These are phyloP conservation scores for Tricharina praecox DNA, from an alignment of 495 filamentous ascomycete species.

Conservation along the genomic window DNA sequence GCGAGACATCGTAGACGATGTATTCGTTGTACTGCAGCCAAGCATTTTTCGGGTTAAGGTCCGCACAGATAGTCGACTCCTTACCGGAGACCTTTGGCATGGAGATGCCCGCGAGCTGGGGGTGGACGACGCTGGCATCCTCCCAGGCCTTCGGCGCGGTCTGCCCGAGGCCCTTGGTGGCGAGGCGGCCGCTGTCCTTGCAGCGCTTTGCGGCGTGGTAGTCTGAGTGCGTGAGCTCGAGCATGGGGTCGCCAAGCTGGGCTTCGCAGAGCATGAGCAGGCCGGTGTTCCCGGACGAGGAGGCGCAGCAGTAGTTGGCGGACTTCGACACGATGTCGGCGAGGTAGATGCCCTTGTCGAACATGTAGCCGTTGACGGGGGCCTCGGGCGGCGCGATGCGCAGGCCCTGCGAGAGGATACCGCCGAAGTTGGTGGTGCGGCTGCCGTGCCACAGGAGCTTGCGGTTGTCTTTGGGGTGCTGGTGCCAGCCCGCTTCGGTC, in stretches of 20 bases:
- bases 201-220: constrained; percentile 48
- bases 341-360: constrained; percentile 74
- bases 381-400: constrained; percentile 50
- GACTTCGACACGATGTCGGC: constrained; percentile 67
- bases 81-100: constrained; percentile 32
- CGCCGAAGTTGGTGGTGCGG: constrained; percentile 61
- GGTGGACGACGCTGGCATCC: constrained; percentile 50
- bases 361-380: constrained; percentile 61
- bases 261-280: constrained; percentile 61
- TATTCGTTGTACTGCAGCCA: constrained; percentile 51
- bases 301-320: constrained; percentile 53
- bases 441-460: constrained; percentile 76
- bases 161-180: constrained; percentile 50
- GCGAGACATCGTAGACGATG: constrained; percentile 61
- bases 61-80: constrained; percentile 13
- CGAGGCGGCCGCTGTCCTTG: constrained; percentile 39
- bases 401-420: constrained; percentile 68
- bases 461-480: constrained; percentile 36
- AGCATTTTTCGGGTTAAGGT: constrained; percentile 4
- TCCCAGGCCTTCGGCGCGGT: constrained; percentile 53
- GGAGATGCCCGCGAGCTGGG: constrained; percentile 42
- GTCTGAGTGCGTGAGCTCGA: constrained; percentile 35
- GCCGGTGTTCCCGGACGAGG: constrained; percentile 32
- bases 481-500: constrained; percentile 35
- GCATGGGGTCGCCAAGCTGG: constrained; percentile 57